These are phyloP conservation scores for Dipodascopsis uninucleata DNA, from an alignment of 805 yeast species.

Conservation along the genomic window DNA sequence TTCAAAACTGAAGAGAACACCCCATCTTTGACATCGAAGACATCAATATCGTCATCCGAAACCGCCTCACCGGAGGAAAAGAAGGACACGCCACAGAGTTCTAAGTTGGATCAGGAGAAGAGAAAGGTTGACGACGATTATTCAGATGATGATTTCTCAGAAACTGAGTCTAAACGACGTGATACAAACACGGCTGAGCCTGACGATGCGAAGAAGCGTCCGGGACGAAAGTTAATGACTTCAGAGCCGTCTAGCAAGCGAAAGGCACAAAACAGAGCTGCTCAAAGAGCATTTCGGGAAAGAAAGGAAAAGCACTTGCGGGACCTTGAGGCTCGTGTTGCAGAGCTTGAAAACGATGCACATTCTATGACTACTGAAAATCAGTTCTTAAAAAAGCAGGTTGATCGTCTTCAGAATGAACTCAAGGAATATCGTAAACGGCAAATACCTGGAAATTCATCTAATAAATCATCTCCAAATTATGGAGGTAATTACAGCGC, in stretches of 20 bases:
- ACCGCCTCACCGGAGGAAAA: background rate
- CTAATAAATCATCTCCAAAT: conserved; percentile 15
- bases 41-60: background rate
- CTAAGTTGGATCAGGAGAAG: conserved; percentile 17
- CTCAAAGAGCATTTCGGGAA: conserved; percentile 96
- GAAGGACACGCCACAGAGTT: background rate
- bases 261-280: conserved; percentile 96
- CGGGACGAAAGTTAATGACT: conserved; percentile 76
- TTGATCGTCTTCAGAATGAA: conserved; percentile 68
- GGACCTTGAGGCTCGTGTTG: conserved; percentile 78
- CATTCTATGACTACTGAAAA: conserved; percentile 66
- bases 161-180: conserved; percentile 22
- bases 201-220: conserved; percentile 42
- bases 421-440: conserved; percentile 55
- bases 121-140: conserved; percentile 18
- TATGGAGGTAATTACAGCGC: conserved; percentile 12
- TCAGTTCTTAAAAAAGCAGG: conserved; percentile 70
- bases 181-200: conserved; percentile 26
- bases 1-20: too few species aligned
- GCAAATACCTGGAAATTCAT: conserved; percentile 7
- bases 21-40: background rate
- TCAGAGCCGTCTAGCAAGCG: conserved; percentile 84
- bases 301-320: conserved; percentile 84
- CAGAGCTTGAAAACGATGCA: conserved; percentile 65
- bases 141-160: conserved; percentile 27